Base-by-base conservation (phyloP, 306 rosid genomes). In the Dryas drummondii region DNA sequence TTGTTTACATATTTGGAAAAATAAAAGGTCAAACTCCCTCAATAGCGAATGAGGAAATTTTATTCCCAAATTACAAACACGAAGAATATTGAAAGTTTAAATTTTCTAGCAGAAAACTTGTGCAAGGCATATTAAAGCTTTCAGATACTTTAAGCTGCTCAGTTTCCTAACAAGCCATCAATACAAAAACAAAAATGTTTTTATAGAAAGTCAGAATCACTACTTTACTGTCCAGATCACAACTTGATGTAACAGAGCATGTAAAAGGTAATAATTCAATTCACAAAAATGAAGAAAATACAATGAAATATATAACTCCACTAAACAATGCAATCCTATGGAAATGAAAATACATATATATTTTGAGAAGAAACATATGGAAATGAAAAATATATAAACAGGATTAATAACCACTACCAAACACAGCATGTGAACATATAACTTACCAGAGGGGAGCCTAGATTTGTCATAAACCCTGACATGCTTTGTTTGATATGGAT, bases 391-490 rank as follows among this genome's bases (percentile, higher is more conserved):
- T 46, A 44, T 22, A 71, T 71, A 8, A 22, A 46, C 47, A 72
- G 5, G 41, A 27, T 11, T 41, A 45, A 52, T 63, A 76, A 59
- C 5, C 27, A 88, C 7, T 72, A 16, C 26, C 17, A 15, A 5
- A 58, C 55, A 46, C 53, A 16, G 6, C 16, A 45, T 14, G 48
- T 27, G 47, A 40, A 52, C 17, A 54, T n/a, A 73, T 73, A 65
- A 74, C 86, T 87, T 83, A 96, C 99, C 99, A 40, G 97, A 89
- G 69, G 99, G 99, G 61, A 96, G 97, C 82, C 83, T 92, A 71
- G 77, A 90, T 68, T 68, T 90, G 79, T 92, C 99, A 78, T 91
- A 83, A 71, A 83, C 11, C 75, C 89, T 92, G 15, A 53, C 80
- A 72, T 55, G 70, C 78, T 87, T 96, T 46, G 86, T 45, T n/a